phyloP scores from a whole-genome alignment of 139 green algal species.

The Asterochloris erici region DNA sequence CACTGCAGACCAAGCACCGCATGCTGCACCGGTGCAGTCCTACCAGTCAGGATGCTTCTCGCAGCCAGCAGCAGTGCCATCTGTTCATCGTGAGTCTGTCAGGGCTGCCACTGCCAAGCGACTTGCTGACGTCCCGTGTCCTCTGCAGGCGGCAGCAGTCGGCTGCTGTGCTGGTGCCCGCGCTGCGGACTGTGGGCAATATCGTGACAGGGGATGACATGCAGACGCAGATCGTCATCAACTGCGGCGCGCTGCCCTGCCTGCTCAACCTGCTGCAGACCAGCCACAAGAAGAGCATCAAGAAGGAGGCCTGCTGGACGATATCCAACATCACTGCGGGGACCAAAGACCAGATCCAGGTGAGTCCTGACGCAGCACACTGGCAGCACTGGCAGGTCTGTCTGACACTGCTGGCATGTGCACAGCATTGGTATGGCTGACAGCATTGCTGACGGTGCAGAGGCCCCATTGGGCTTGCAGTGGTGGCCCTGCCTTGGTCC shows the following conservation, averaged over 20 bases:
- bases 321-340: constrained; percentile 99
- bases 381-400: no score
- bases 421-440: no score
- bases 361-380: not conserved
- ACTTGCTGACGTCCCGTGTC: not conserved
- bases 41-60: not conserved
- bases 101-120: not conserved
- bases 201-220: constrained; percentile 99
- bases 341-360: constrained; percentile 98
- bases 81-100: not conserved
- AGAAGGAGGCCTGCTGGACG: constrained; percentile 99
- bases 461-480: no score
- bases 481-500: no score
- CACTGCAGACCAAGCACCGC: not conserved
- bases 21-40: not conserved
- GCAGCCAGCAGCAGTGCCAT: not conserved
- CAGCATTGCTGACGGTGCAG: no score
- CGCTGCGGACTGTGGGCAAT: constrained; percentile 97
- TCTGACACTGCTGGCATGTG: no score
- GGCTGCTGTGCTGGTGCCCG: constrained; percentile 89
- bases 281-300: constrained; percentile 98
- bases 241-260: constrained; percentile 92
- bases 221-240: constrained; percentile 98
- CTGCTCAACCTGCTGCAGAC: constrained; percentile 88
- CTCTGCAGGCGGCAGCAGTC: constrained; percentile 23